Conservation (phyloP, 139 green algal genomes). For the Closterium sp. region DNA sequence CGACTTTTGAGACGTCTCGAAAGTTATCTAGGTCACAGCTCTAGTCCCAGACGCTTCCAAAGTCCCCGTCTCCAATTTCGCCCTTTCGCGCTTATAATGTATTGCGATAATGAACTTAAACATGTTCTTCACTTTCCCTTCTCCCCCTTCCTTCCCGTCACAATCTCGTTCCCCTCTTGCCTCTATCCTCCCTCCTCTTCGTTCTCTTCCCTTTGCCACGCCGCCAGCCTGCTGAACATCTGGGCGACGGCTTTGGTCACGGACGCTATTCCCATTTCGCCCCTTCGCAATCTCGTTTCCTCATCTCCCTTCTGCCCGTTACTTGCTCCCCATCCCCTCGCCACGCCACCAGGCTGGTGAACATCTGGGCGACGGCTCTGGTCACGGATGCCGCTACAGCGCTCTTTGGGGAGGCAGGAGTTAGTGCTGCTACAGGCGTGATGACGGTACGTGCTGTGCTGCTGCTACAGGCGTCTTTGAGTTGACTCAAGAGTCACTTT, state of each 20-base stretch:
- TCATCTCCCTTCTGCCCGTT: not conserved
- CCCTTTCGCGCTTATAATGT: too few species aligned
- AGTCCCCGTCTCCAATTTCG: too few species aligned
- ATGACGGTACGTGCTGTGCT: slow-evolving; percentile 41
- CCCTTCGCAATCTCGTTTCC: not conserved
- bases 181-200: too few species aligned
- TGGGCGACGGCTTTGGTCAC: not conserved
- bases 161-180: too few species aligned
- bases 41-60: not conserved
- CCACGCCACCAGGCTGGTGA: slow-evolving; percentile 8
- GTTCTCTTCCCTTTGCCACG: too few species aligned
- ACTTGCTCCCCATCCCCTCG: not conserved
- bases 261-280: not conserved
- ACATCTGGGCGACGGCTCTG: slow-evolving; percentile 53
- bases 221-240: too few species aligned
- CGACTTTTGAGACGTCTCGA: too few species aligned
- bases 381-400: slow-evolving; percentile 50
- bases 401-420: slow-evolving; percentile 48
- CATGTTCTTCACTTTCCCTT: too few species aligned
- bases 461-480: not conserved
- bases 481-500: too few species aligned
- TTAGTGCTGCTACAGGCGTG: slow-evolving; percentile 30
- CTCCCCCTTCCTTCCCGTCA: too few species aligned
- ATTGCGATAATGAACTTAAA: too few species aligned
- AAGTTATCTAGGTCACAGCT: not conserved